Conservation (phyloP, 108 stramenopile genomes). For the Skeletonema costatum region DNA sequence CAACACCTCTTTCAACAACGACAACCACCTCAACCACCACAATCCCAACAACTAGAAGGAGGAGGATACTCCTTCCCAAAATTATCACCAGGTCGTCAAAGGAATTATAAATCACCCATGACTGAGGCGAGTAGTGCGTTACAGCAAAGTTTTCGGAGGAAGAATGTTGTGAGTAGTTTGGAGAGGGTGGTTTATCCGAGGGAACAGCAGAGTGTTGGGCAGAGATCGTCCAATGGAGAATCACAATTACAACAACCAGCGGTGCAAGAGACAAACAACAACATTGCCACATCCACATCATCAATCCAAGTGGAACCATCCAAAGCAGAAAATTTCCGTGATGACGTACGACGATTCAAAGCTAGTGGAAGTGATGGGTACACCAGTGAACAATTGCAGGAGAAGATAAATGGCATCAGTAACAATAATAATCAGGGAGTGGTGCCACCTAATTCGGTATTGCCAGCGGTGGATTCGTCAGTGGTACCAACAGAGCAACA, state of each 20-base stretch:
- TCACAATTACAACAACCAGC: not conserved
- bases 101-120: conserved; percentile 26
- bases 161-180: not conserved
- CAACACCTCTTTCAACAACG: conserved; percentile 1
- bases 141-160: not conserved
- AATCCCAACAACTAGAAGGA: not conserved
- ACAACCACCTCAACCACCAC: not conserved
- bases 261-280: not conserved
- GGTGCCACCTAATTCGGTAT: not conserved
- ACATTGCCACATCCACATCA: not conserved
- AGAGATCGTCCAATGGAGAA: not conserved
- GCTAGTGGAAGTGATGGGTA: not conserved
- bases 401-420: too few relatives aligned
- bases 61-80: conserved; percentile 23
- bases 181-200: not conserved
- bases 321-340: not conserved
- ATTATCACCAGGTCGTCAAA: conserved; percentile 28
- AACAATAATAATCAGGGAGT: too few relatives aligned
- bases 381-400: not conserved
- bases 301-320: not conserved
- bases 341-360: not conserved
- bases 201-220: not conserved
- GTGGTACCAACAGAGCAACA: not conserved
- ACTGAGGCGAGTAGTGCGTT: not conserved
- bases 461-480: not conserved